Base-by-base conservation (phyloP, 1,139 yeast genomes). In the Wickerhamiella pararugosa region DNA sequence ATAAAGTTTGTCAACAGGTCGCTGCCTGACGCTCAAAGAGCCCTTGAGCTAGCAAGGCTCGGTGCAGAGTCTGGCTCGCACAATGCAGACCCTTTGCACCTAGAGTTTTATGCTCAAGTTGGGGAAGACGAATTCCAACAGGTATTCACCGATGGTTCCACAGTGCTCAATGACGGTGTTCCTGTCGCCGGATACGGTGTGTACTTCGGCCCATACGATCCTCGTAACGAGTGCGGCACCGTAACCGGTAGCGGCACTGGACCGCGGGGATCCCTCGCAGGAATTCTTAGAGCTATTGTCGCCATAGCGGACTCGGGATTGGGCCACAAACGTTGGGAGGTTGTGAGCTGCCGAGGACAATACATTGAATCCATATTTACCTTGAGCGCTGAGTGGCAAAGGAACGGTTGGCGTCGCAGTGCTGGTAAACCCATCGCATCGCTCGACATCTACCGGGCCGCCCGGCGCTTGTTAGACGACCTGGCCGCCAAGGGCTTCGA, bases 181-280 rank as follows among this genome's bases (percentile, higher is more conserved):
- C 41, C 42, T 3, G 29, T 26, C 6, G 47, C 47, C 5, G 47
- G 43, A 11, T 44, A 43, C 33, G 39, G 45, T 7, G 39, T 37
- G 29, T 44, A 41, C 39, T 42, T 44, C 40, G 47, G 47, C 11
- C 29, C 33, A 9, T 41, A 40, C 27, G 47, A 44, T 10, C 43
- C 41, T n/a, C 45, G 44, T 25, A 44, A 44, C 31, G 39, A 36
- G 34, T 41, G 43, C 25, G 47, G 42, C n/a, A 43, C 39, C 7
- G 38, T 42, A 9, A 25, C 35, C 5, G 46, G 44, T 9, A 34
- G 32, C 7, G 46, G 46, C 6, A 43, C 44, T 6, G 46, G 44
- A 5, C 44, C 46, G 7, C 37, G 46, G 1, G 46, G 41, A 7
- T 34, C 39, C 11, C 38, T 43, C 7, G 46, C 44, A 5, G 46